These are phyloP conservation scores for Exophiala sideris DNA, from an alignment of 2,329 filamentous ascomycete species.

Conservation along the genomic window DNA sequence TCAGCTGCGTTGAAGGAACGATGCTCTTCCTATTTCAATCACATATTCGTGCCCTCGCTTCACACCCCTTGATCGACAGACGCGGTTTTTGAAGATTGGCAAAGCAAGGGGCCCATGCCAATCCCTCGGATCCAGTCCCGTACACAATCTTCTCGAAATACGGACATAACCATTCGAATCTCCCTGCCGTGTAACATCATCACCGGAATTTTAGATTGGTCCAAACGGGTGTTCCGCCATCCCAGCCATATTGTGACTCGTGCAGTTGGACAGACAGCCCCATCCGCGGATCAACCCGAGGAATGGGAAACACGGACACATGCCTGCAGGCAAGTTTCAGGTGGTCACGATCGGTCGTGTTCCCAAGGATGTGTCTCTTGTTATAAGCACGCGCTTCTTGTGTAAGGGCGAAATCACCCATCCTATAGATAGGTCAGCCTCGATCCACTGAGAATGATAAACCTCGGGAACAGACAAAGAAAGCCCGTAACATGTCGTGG, in stretches of 20 bases:
- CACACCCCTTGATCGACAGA: not conserved
- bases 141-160: slow-evolving; percentile 4
- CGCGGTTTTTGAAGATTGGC: not conserved
- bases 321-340: slow-evolving; percentile 3
- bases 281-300: slow-evolving; percentile 13
- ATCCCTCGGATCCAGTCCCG: not conserved
- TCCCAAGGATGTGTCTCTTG: slow-evolving; percentile 1
- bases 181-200: not conserved
- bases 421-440: slow-evolving; percentile 6
- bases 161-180: not conserved
- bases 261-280: not conserved
- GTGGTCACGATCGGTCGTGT: slow-evolving; percentile 3
- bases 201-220: not conserved
- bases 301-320: slow-evolving; percentile 17
- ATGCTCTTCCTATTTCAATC: not conserved
- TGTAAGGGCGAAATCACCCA: not conserved
- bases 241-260: not conserved
- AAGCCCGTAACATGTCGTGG: not conserved
- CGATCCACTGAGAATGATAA: slow-evolving; percentile 2
- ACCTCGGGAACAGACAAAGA: slow-evolving; percentile 1
- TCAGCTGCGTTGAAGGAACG: too few species aligned
- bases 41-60: not conserved
- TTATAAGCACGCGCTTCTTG: not conserved
- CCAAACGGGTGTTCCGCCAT: not conserved
- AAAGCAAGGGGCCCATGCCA: slow-evolving; percentile 1